phyloP scores from a whole-genome alignment of 345 rosid genomes.

The Turnera subulata region DNA sequence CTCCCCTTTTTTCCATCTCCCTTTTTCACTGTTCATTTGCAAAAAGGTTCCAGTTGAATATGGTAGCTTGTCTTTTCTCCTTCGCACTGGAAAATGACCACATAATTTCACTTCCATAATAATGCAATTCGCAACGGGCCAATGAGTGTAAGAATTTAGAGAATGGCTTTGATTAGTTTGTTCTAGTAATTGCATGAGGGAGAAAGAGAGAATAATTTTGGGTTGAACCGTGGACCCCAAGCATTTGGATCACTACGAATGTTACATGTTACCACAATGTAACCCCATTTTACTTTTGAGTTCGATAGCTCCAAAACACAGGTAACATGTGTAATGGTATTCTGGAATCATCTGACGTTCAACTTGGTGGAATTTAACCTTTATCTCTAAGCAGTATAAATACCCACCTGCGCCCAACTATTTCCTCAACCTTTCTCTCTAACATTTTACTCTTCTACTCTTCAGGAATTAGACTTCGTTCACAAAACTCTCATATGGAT shows the following conservation, averaged over 20 bases:
- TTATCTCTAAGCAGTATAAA: slow-evolving; percentile 25
- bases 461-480: neutral
- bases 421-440: slow-evolving; percentile 17
- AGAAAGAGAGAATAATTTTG: neutral
- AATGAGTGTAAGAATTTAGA: no score
- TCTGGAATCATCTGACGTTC: slow-evolving; percentile 16
- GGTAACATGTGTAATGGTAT: slow-evolving; percentile 12
- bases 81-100: no score
- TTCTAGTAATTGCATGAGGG: no score
- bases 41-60: no score
- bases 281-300: neutral
- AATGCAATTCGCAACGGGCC: no score
- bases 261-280: neutral
- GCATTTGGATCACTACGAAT: slow-evolving; percentile 10
- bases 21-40: no score
- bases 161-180: no score
- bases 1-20: no score
- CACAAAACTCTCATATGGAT: slow-evolving; percentile 25
- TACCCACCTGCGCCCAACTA: slow-evolving; percentile 18
- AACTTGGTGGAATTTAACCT: slow-evolving; percentile 14
- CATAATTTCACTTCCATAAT: no score
- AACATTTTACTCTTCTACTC: neutral
- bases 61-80: no score
- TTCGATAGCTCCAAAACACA: slow-evolving; percentile 3
- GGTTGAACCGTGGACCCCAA: slow-evolving; percentile 14